These are phyloP conservation scores for Fraxinus angustifolia DNA, from an alignment of 305 asterid genomes.

Conservation along the genomic window DNA sequence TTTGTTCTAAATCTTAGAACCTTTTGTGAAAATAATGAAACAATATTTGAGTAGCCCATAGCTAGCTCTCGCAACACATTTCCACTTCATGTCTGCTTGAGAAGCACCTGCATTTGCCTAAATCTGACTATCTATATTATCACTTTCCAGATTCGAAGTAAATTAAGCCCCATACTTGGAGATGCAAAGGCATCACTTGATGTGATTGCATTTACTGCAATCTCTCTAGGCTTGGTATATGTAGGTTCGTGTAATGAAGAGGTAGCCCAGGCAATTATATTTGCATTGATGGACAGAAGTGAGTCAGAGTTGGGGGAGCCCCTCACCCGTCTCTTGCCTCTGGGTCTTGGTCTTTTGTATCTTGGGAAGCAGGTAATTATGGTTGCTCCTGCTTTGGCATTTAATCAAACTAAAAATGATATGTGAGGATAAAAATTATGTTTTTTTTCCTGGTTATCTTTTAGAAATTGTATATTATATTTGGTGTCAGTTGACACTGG, in stretches of 20 bases:
- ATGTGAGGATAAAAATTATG: background rate
- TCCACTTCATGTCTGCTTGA: constrained; percentile 1
- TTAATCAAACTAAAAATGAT: background rate
- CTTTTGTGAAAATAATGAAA: background rate
- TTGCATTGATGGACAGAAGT: constrained; percentile 83
- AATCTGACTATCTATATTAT: constrained; percentile 12
- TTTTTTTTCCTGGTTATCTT: background rate
- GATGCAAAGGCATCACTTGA: constrained; percentile 80
- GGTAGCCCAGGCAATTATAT: constrained; percentile 85
- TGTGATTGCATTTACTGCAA: constrained; percentile 89
- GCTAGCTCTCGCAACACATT: background rate
- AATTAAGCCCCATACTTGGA: constrained; percentile 67
- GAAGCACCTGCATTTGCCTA: constrained; percentile 11
- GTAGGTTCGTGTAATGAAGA: constrained; percentile 95
- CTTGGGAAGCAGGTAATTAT: constrained; percentile 89
- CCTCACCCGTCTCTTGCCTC: constrained; percentile 76
- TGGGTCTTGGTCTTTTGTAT: constrained; percentile 93
- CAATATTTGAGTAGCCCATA: background rate
- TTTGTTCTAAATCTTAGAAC: background rate
- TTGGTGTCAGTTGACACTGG: background rate
- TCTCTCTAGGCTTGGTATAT: constrained; percentile 81
- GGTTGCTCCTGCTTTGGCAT: background rate
- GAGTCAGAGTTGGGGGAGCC: constrained; percentile 89
- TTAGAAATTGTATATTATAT: background rate
- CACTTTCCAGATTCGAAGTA: constrained; percentile 54